Percentiles rank a stretch among this genome's conserved stretches.
phyloP scores from a whole-genome alignment of 768 basidiomycete genomes.

The Tephrocybe sp. region DNA sequence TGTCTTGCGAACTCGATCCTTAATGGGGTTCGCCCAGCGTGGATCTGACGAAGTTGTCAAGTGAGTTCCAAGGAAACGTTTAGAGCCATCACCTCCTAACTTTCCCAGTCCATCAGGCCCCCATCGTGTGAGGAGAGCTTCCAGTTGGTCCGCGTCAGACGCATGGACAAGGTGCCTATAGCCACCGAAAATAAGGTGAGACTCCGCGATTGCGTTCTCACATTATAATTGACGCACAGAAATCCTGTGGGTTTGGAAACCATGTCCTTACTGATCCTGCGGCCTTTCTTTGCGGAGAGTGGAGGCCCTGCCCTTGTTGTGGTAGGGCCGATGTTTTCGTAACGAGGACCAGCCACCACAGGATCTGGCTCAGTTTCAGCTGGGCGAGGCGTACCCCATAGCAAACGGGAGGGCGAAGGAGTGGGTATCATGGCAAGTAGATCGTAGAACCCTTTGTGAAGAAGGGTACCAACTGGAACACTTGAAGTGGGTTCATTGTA shows the following conservation, averaged over 20 bases:
- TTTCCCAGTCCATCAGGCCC: slow-evolving; percentile 87
- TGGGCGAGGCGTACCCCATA: slow-evolving; percentile 46
- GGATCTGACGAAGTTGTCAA: slow-evolving; percentile 57
- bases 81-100: slow-evolving; percentile 63
- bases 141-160: slow-evolving; percentile 85
- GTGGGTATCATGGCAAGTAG: slow-evolving; percentile 76
- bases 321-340: slow-evolving; percentile 51
- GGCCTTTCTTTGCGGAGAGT: slow-evolving; percentile 48
- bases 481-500: slow-evolving; percentile 45
- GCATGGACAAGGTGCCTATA: slow-evolving; percentile 85
- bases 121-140: slow-evolving; percentile 85
- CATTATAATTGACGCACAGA: slow-evolving; percentile 54
- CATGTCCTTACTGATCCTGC: slow-evolving; percentile 84
- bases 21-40: slow-evolving; percentile 86
- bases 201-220: slow-evolving; percentile 22
- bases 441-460: slow-evolving; percentile 92
- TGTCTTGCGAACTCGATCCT: slow-evolving; percentile 63
- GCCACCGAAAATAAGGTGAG: slow-evolving; percentile 14
- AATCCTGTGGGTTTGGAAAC: slow-evolving; percentile 81
- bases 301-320: slow-evolving; percentile 30
- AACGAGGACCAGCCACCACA: slow-evolving; percentile 62
- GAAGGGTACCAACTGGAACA: slow-evolving; percentile 64
- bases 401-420: slow-evolving; percentile 62
- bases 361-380: slow-evolving; percentile 34
- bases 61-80: slow-evolving; percentile 2